These are phyloP conservation scores for Cystofilobasidium ferigula DNA, from an alignment of 768 basidiomycete genomes.

Conservation along the genomic window DNA sequence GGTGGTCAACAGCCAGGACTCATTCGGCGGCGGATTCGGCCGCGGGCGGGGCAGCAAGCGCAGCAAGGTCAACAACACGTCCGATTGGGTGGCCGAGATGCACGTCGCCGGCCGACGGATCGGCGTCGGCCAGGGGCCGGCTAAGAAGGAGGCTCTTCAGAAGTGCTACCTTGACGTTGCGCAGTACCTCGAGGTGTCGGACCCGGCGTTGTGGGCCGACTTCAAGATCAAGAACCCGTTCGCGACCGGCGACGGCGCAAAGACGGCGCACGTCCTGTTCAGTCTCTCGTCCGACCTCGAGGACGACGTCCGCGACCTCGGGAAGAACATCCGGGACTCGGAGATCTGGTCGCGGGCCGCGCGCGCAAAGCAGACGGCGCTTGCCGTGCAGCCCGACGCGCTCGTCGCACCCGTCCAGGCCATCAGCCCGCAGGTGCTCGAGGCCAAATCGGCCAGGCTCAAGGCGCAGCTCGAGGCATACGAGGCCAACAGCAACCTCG, in stretches of 20 bases:
- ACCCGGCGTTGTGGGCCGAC: slow-evolving; percentile 63
- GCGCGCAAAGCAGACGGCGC: slow-evolving; percentile 21
- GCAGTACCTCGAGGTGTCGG: slow-evolving; percentile 74
- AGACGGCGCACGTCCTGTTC: slow-evolving; percentile 52
- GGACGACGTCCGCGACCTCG: slow-evolving; percentile 60
- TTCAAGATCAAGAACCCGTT: slow-evolving; percentile 58
- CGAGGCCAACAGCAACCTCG: slow-evolving; percentile 45
- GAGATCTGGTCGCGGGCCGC: slow-evolving; percentile 32
- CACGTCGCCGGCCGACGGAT: slow-evolving; percentile 66
- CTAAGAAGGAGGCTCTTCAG: slow-evolving; percentile 60
- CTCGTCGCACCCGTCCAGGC: slow-evolving; percentile 27
- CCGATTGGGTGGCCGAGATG: slow-evolving; percentile 42
- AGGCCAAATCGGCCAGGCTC: slow-evolving; percentile 52
- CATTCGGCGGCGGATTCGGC: slow-evolving; percentile 27
- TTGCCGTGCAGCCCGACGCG: not conserved
- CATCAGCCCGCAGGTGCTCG: slow-evolving; percentile 25
- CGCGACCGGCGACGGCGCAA: slow-evolving; percentile 45
- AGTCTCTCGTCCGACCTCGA: slow-evolving; percentile 54
- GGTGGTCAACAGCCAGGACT: slow-evolving; percentile 41
- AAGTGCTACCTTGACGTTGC: slow-evolving; percentile 78
- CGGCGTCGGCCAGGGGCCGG: slow-evolving; percentile 58
- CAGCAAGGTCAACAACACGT: not conserved
- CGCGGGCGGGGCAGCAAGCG: slow-evolving; percentile 21
- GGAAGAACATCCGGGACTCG: slow-evolving; percentile 54
- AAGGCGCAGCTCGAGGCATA: slow-evolving; percentile 50